Base-by-base conservation (phyloP, 2,329 filamentous ascomycete genomes). In the Ascomycota sp. region DNA sequence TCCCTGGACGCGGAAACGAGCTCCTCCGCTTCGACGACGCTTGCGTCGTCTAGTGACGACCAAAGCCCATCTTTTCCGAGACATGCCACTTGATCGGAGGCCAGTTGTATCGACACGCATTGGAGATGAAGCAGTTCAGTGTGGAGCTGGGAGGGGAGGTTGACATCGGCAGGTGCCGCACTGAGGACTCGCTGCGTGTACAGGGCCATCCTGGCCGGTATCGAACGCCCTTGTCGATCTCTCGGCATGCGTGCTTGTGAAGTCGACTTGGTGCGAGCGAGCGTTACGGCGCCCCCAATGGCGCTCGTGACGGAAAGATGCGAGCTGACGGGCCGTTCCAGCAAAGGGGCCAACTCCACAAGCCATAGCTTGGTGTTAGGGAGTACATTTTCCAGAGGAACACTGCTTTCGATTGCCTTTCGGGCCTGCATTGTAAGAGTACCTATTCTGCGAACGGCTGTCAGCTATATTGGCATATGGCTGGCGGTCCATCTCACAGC, bases 231-330 rank as follows among this genome's bases (percentile, higher is more conserved):
- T 40, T 68, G 66, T 4, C 64, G 58, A 47, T 92, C 83, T 30
- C 75, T 62, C 26, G 56, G 47, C 11, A 65, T 40, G 5, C 50
- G 39, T 21, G 53, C 27, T 33, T 7, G 39, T n/a, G n/a, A 40
- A 38, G 26, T 9, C 4, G 12, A 9, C 9, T 35, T 0, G 47
- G 35, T 5, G 9, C 44, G 41, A 9, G 56, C 48, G 0, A 92
- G 54, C 41, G 76, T 72, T 6, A 78, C 66, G 1, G 70, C 69
- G 4, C 81, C 81, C 1, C 69, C 72, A 6, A 92, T 58, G 21
- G 64, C 64, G 46, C 73, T 84, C 2, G 76, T 80, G 5, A 92
- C 67, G 0, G 80, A 70, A 3, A 92, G 54, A 0, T 80, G 73
- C 6, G 67, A 59, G 38, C 69, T 67, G 2, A 72, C 64, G 1